Percentiles rank a stretch among this genome's conserved stretches.
These are phyloP conservation scores for Angomonas deanei DNA, from an alignment of 208 protist species.

Conservation along the genomic window DNA sequence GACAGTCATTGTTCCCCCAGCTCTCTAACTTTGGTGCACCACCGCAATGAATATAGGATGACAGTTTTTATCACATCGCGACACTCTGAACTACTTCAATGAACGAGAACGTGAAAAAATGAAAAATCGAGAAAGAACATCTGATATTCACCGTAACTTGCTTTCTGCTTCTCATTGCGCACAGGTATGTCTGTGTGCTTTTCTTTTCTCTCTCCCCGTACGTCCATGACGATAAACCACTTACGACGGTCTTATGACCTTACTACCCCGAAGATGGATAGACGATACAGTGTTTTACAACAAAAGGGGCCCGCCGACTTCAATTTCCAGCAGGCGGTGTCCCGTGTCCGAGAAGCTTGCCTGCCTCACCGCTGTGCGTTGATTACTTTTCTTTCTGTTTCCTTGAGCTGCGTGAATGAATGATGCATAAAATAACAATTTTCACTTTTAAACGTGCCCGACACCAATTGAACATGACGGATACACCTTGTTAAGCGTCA, in stretches of 20 bases:
- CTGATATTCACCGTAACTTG: too few relatives aligned
- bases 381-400: background rate
- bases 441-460: constrained; percentile 1
- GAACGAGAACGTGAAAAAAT: too few relatives aligned
- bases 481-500: constrained; percentile 5
- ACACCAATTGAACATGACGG: background rate
- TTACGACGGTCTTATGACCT: constrained; percentile 4
- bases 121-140: too few relatives aligned
- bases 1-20: too few relatives aligned
- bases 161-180: too few relatives aligned
- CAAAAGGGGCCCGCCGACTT: constrained; percentile 4
- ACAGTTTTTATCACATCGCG: too few relatives aligned
- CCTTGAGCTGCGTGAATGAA: background rate
- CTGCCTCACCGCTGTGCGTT: too few relatives aligned
- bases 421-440: constrained; percentile 5
- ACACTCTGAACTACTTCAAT: too few relatives aligned
- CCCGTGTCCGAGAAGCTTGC: background rate
- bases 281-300: background rate
- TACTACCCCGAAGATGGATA: background rate
- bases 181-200: too few relatives aligned
- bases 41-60: too few relatives aligned
- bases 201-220: too few relatives aligned
- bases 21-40: too few relatives aligned
- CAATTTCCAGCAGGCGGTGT: constrained; percentile 5
- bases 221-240: constrained; percentile 5